phyloP scores from a whole-genome alignment of 768 basidiomycete species.

The Lentinus brumalis region DNA sequence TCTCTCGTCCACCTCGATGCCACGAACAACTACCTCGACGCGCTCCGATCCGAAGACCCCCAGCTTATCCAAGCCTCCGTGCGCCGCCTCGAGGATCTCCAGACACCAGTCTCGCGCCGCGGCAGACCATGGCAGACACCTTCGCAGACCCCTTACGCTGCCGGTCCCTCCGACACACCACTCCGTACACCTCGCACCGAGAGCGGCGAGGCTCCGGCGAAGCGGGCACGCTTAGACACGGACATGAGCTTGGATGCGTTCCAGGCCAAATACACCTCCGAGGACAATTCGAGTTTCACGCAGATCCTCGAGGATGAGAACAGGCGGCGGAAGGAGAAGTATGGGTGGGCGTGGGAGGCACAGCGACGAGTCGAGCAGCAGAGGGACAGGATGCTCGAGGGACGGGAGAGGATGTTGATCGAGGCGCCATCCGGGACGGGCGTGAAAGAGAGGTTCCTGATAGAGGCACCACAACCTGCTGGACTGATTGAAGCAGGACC shows the following conservation, averaged over 20 bases:
- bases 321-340: constrained; percentile 71
- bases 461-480: constrained; percentile 57
- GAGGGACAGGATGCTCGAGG: constrained; percentile 65
- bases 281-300: constrained; percentile 97
- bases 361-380: constrained; percentile 77
- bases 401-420: constrained; percentile 69
- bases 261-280: constrained; percentile 91
- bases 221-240: constrained; percentile 62
- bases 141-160: constrained; percentile 66
- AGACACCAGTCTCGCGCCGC: constrained; percentile 50
- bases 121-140: constrained; percentile 45
- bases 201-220: constrained; percentile 43
- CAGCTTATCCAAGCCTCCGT: constrained; percentile 77
- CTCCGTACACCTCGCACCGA: constrained; percentile 39
- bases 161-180: constrained; percentile 68
- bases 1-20: constrained; percentile 88
- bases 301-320: constrained; percentile 92
- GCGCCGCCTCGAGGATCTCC: constrained; percentile 65
- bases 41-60: constrained; percentile 74
- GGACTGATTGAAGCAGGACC: constrained; percentile 51
- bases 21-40: constrained; percentile 84
- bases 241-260: constrained; percentile 79
- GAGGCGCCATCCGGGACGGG: constrained; percentile 64
- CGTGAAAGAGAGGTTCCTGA: constrained; percentile 65
- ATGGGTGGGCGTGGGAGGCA: constrained; percentile 94